Evolutionary conservation across 768 basidiomycete species (phyloP).

Genomic region (Roridomyces roridus): DNA sequence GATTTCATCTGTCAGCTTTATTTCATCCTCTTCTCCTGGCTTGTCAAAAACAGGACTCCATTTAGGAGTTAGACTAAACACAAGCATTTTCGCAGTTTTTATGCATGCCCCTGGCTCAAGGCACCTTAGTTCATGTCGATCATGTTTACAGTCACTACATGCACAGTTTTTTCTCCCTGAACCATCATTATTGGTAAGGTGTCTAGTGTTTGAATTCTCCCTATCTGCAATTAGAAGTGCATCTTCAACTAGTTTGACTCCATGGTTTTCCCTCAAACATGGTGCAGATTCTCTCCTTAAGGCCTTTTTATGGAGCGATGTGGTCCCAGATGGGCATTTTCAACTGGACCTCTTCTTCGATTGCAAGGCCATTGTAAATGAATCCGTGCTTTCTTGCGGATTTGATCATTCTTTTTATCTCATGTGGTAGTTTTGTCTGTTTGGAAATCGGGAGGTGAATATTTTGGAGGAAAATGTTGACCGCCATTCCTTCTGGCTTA

Average conservation of each 20-base stretch:
- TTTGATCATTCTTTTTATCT: neutral
- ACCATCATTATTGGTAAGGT: too few species aligned
- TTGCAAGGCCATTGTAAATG: neutral
- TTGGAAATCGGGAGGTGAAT: constrained; percentile 1
- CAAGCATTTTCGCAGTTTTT: too few species aligned
- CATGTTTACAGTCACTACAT: too few species aligned
- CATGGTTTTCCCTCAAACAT: neutral
- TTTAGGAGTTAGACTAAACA: too few species aligned
- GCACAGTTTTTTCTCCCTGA: too few species aligned
- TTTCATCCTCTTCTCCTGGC: too few species aligned
- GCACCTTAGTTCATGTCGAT: too few species aligned
- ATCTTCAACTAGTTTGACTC: neutral
- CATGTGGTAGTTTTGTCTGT: neutral
- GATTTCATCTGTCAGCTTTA: too few species aligned
- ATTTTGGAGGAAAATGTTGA: constrained; percentile 1
- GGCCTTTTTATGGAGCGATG: neutral
- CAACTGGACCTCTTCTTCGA: neutral
- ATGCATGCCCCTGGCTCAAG: too few species aligned
- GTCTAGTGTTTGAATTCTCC: too few species aligned
- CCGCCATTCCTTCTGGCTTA: neutral
- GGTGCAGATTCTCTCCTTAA: neutral
- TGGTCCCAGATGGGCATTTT: constrained; percentile 4
- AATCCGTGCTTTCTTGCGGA: neutral
- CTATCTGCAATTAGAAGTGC: neutral
- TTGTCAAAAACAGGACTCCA: too few species aligned